A percentile compares a stretch with the other conserved stretches of the same genome.
Evolutionary conservation across 2,329 filamentous ascomycete genomes (phyloP).

Genomic region (Aureobasidium pullulans): DNA sequence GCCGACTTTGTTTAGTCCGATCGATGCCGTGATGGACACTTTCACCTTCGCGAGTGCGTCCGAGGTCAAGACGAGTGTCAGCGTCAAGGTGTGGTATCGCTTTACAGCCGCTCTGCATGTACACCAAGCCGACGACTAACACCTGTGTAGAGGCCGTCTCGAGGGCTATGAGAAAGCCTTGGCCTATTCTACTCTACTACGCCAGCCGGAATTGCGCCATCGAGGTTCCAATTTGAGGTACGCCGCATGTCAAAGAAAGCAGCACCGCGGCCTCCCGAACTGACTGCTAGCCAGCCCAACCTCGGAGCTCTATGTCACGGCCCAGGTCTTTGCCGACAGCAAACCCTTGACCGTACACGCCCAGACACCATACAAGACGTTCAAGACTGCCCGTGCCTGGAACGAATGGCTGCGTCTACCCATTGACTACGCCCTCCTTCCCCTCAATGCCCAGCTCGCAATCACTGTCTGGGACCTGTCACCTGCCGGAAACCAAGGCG

Average conservation of each 20-base stretch:
- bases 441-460: conserved; percentile 73
- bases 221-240: conserved; percentile 78
- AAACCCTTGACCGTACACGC: conserved; percentile 88
- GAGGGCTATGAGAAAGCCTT: conserved; percentile 72
- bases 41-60: conserved; percentile 93
- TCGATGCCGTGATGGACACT: conserved; percentile 62
- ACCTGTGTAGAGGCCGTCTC: conserved; percentile 55
- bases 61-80: conserved; percentile 65
- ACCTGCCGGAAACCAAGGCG: conserved; percentile 62
- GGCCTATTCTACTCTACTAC: conserved; percentile 69
- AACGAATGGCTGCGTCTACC: conserved; percentile 94
- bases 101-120: not conserved
- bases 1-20: not conserved
- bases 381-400: conserved; percentile 70
- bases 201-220: conserved; percentile 73
- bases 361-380: conserved; percentile 87
- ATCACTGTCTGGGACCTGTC: conserved; percentile 95
- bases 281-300: conserved; percentile 46
- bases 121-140: conserved; percentile 21
- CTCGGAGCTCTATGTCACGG: conserved; percentile 88
- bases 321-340: conserved; percentile 90
- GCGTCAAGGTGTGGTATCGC: conserved; percentile 50
- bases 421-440: conserved; percentile 73
- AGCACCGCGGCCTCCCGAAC: conserved; percentile 9
- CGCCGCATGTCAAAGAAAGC: not conserved